phyloP scores from a whole-genome alignment of 2,329 filamentous ascomycete genomes.

The Colletotrichum camelliae region DNA sequence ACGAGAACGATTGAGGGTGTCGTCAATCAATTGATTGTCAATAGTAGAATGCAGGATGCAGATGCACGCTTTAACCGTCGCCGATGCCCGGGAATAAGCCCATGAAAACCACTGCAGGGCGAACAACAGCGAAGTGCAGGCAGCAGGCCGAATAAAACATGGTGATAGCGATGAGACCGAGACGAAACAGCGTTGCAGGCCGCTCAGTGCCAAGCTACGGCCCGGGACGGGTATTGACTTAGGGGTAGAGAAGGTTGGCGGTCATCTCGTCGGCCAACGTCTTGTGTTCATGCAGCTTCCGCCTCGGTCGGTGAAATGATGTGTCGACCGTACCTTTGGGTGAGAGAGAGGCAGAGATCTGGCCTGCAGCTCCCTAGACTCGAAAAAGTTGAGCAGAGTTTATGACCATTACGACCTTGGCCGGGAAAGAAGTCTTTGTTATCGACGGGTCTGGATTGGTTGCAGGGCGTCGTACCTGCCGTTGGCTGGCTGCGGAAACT shows the following conservation, averaged over 20 bases:
- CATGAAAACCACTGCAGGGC: neutral
- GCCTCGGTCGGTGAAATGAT: neutral
- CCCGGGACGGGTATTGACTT: neutral
- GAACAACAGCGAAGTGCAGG: neutral
- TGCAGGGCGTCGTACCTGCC: neutral
- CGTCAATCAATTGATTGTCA: neutral
- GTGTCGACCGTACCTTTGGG: neutral
- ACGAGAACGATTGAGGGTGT: neutral
- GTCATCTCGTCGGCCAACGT: neutral
- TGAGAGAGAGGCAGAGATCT: neutral
- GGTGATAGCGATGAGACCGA: neutral
- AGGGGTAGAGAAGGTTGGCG: neutral
- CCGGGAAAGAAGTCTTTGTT: slow-evolving; percentile 1
- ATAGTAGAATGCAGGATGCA: neutral
- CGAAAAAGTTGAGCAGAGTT: neutral
- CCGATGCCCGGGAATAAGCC: neutral
- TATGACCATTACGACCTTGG: neutral
- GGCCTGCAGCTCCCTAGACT: neutral
- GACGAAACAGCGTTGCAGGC: slow-evolving; percentile 11
- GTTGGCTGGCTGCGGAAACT: neutral
- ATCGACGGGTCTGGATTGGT: neutral
- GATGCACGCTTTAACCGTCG: neutral
- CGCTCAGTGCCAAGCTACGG: neutral
- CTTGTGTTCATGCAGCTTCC: neutral
- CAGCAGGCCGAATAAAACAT: neutral